These are phyloP conservation scores for Kwoniella heveanensis DNA, from an alignment of 768 basidiomycete genomes.

Conservation along the genomic window DNA sequence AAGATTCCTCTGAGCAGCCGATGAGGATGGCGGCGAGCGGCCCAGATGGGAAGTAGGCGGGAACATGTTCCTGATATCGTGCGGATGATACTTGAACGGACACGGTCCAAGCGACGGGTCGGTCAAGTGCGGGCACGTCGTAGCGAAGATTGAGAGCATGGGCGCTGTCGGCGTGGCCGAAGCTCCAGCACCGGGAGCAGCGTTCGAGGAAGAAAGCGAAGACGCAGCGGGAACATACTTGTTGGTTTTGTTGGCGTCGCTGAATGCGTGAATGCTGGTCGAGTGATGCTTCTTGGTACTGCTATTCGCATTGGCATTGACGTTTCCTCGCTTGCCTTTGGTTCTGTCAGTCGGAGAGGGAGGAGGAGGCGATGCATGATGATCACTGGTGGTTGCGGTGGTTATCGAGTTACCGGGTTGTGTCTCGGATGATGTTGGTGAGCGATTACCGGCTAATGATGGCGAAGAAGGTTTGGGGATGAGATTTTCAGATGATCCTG, in stretches of 20 bases:
- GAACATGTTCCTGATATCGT: constrained; percentile 27
- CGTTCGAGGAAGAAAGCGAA: background rate
- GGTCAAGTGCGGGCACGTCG: constrained; percentile 17
- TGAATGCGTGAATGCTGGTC: background rate
- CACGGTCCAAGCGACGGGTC: constrained; percentile 25
- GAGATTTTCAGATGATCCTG: too few relatives aligned
- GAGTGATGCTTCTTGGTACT: background rate
- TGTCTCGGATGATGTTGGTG: background rate
- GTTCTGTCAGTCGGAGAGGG: too few relatives aligned
- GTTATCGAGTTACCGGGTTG: background rate
- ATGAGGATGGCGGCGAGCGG: constrained; percentile 8
- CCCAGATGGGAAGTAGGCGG: constrained; percentile 21
- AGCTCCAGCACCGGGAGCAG: constrained; percentile 1
- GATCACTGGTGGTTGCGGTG: background rate
- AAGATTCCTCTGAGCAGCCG: background rate
- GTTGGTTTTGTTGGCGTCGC: background rate
- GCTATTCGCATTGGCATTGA: background rate
- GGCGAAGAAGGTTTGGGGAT: background rate
- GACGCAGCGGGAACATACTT: background rate
- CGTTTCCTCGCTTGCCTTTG: background rate
- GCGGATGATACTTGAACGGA: constrained; percentile 28
- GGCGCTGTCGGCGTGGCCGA: constrained; percentile 11
- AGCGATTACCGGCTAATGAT: background rate
- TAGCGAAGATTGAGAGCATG: constrained; percentile 18
- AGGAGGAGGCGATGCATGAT: too few relatives aligned